Evolutionary conservation across 345 rosid genomes (phyloP).

Genomic region (Eucalyptus brandiana): DNA sequence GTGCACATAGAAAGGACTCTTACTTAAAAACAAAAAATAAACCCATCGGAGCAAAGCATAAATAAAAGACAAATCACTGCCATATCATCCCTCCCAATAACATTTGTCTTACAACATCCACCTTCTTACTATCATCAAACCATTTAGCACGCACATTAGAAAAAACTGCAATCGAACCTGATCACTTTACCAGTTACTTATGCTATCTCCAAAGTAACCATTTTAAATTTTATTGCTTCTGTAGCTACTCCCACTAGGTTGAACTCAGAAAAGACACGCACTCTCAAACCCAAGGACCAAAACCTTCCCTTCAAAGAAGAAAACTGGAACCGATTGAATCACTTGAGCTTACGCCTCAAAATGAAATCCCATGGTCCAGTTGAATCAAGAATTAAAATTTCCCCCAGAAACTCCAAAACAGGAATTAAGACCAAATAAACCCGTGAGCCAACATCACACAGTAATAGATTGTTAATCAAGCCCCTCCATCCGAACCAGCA

Average conservation of each 20-base stretch:
- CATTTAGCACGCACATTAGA: too few species aligned
- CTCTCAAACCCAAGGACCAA: neutral
- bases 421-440: neutral
- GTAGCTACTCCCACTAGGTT: neutral
- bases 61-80: fast-evolving
- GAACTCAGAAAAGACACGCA: neutral
- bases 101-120: too few species aligned
- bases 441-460: neutral
- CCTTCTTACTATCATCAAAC: too few species aligned
- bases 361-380: neutral
- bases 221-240: neutral
- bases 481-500: neutral
- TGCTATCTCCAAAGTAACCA: neutral
- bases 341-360: neutral
- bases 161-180: fast-evolving
- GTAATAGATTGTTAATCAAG: neutral
- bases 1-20: too few species aligned
- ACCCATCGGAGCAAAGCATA: too few species aligned
- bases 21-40: too few species aligned
- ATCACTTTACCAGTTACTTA: neutral
- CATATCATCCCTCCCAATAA: too few species aligned
- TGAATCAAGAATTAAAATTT: neutral
- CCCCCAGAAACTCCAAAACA: neutral
- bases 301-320: neutral
- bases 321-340: neutral